Base-by-base conservation (phyloP, 495 filamentous ascomycete species). In the Rusavskia elegans region DNA sequence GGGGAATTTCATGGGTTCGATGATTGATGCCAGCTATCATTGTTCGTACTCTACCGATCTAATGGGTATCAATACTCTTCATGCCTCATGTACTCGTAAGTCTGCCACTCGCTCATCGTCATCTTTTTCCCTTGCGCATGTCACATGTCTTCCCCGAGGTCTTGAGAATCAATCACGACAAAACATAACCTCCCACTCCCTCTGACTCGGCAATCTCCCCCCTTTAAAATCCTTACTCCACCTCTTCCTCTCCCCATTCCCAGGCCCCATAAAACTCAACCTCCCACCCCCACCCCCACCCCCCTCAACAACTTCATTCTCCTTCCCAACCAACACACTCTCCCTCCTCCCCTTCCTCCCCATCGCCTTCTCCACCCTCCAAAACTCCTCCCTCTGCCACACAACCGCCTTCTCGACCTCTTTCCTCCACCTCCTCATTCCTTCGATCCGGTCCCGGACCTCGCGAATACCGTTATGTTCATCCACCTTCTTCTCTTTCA, bases 1-100 rank as follows among this genome's bases (percentile, higher is more conserved):
- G 55, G 49, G 38, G 42, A 45, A 5, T 53, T 53, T 27, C 36
- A 61, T 55, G 30, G 63, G 52, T 53, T 63, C 58, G 62, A 59
- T 25, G 52, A 66, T 55, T 61, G 48, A 53, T 45, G 23, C 14
- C 32, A 25, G 21, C 45, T 41, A 35, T 45, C 35, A 21, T 19
- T n/a, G 32, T 29, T 20, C 2, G 13, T 16, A 9, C 46, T 29
- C 21, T 25, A 6, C 25, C 25, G 7, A 27, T 5, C 25, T 5
- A 27, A 27, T 27, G 25, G 25, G 25, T 27, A 27, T 27, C 25
- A 27, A 27, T 27, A 1, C 7, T 3, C n/a, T n/a, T n/a, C n/a
- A n/a, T n/a, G n/a, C n/a, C n/a, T n/a, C n/a, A n/a, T n/a, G n/a
- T n/a, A n/a, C n/a, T n/a, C n/a, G n/a, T n/a, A n/a, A n/a, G n/a